These are phyloP conservation scores for Aegilops umbellulata DNA, from an alignment of 176 grass and related monocot genomes.

Conservation along the genomic window DNA sequence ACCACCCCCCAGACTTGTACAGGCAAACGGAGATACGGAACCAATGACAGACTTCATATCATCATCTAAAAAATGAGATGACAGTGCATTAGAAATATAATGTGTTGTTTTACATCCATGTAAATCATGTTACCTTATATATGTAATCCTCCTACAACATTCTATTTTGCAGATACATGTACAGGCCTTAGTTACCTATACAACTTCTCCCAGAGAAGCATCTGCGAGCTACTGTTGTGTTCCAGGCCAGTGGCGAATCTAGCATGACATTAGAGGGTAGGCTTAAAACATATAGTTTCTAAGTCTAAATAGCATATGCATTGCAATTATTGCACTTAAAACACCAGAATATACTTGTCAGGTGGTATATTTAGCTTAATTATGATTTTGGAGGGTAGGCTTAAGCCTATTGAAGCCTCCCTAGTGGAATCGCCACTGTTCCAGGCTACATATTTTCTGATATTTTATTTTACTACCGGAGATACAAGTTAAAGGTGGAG, in stretches of 20 bases:
- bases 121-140: background rate
- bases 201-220: background rate
- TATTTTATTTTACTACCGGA: background rate
- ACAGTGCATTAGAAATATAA: background rate
- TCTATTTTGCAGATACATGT: too few species aligned
- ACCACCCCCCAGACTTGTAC: constrained; percentile 10
- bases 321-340: too few species aligned
- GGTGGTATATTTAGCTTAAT: too few species aligned
- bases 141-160: too few species aligned
- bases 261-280: too few species aligned
- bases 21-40: background rate
- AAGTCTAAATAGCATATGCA: too few species aligned
- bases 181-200: background rate
- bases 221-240: background rate
- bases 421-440: too few species aligned
- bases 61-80: background rate
- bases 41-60: background rate
- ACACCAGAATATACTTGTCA: too few species aligned
- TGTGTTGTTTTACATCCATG: background rate
- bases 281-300: too few species aligned
- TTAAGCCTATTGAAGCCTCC: too few species aligned
- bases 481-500: background rate
- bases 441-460: background rate
- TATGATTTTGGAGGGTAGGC: too few species aligned
- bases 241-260: too few species aligned